Evolutionary conservation across 805 yeast species (phyloP), one percentile per base, ranked within the genome.

Genomic region (Candida sphagnicola): DNA sequence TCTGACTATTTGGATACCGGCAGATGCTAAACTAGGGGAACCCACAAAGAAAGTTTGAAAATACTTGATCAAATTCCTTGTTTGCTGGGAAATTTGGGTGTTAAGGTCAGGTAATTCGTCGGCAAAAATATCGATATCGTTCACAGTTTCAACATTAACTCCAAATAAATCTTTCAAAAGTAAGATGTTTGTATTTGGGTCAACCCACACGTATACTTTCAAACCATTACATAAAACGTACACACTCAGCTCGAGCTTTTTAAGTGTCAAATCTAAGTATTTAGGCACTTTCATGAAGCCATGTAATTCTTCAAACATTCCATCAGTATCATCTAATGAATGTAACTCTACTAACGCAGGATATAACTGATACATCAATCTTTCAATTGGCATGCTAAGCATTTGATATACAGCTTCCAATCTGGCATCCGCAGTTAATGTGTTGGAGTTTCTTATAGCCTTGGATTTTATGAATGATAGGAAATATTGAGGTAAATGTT

Each of bases 341-440:
- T 89, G 95, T 18, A 91, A 58, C 28, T 85, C 85, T 23, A 85
- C 70, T 40, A 91, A 66, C 8, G 84, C 79, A 1, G 99, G 98
- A 53, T 90, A 93, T 28, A 93, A 67, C 44, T 78, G 80, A 42
- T 74, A 75, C 16, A 80, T 64, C 15, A 90, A 64, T 36, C 71
- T 70, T 16, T 75, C 78, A 12, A 82, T 56, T 3, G 84, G 74
- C 56, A 76, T 66, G 5, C 72, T 62, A 48, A 74, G 66, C 54
- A 87, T 63, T 33, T 67, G 61, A 43, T 67, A 71, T 36, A 74
- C 65, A 35, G 76, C 75, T 41, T 71, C 72, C 8, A 86, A 70
- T 40, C 95, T 74, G 2, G 75, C 54, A 56, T 93, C 96, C 19
- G 84, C 77, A 10, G 70, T 57, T 24, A 73, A 59, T 8, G 72